Conservation (phyloP, 2,329 filamentous ascomycete species). For the Penicillium sp. region DNA sequence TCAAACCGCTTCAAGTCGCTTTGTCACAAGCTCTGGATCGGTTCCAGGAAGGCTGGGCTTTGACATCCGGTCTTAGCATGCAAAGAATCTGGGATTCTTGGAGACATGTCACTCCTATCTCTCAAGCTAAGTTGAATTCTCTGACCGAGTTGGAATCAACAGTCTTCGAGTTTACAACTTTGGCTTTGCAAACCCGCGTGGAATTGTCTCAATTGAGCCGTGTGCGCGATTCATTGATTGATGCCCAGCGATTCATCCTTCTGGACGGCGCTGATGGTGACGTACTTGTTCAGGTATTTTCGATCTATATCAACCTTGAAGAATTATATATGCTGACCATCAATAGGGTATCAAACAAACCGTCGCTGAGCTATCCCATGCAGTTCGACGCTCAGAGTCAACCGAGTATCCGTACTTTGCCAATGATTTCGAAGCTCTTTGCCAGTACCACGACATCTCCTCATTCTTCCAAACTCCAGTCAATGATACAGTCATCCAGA, state of each 20-base stretch:
- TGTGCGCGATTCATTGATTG: slow-evolving; percentile 39
- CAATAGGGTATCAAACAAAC: slow-evolving; percentile 34
- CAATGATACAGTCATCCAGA: slow-evolving; percentile 23
- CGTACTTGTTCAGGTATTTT: slow-evolving; percentile 27
- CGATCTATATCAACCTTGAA: background rate
- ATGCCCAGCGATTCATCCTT: slow-evolving; percentile 38
- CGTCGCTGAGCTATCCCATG: slow-evolving; percentile 35
- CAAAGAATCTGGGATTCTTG: slow-evolving; percentile 72
- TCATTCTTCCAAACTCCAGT: slow-evolving; percentile 13
- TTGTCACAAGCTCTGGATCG: slow-evolving; percentile 43
- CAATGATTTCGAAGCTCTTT: slow-evolving; percentile 47
- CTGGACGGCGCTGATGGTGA: slow-evolving; percentile 36
- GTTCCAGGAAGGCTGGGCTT: slow-evolving; percentile 68
- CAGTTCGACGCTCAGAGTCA: slow-evolving; percentile 30
- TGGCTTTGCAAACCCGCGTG: slow-evolving; percentile 37
- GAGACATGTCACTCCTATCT: slow-evolving; percentile 56
- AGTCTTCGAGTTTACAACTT: slow-evolving; percentile 36
- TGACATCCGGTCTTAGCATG: slow-evolving; percentile 76
- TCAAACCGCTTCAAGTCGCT: slow-evolving; percentile 28
- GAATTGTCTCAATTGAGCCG: slow-evolving; percentile 36
- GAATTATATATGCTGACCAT: background rate
- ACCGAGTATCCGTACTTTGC: slow-evolving; percentile 43
- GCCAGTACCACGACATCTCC: slow-evolving; percentile 45
- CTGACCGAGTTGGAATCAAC: slow-evolving; percentile 37
- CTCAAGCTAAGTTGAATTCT: slow-evolving; percentile 32